Conservation (phyloP, 139 green algal genomes). For the Chlamydomonas schloesseri region DNA sequence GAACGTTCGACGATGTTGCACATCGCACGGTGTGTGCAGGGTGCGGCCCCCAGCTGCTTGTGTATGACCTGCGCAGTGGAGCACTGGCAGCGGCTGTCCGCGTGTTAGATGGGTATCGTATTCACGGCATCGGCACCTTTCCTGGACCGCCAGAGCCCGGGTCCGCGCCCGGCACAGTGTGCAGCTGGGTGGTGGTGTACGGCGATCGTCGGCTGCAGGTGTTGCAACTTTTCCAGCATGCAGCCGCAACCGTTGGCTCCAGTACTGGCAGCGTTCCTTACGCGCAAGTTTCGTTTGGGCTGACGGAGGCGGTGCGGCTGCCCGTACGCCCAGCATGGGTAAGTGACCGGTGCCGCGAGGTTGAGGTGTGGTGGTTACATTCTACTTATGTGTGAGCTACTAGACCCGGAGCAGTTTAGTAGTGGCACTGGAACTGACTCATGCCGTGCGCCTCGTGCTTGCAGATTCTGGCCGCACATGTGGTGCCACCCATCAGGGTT, state of each 20-base stretch:
- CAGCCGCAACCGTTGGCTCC: neutral
- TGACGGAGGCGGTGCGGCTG: neutral
- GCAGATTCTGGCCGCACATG: slow-evolving; percentile 1
- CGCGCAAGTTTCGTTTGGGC: neutral
- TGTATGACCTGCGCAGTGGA: neutral
- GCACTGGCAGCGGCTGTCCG: neutral
- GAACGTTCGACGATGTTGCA: too few relatives aligned
- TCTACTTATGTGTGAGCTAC: too few relatives aligned
- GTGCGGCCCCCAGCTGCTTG: slow-evolving; percentile 7
- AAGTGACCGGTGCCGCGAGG: too few relatives aligned
- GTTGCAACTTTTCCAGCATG: neutral
- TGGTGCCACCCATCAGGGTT: too few relatives aligned
- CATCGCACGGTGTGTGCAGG: slow-evolving; percentile 7
- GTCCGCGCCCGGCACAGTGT: neutral
- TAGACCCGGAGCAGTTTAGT: too few relatives aligned
- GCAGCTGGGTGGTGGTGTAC: slow-evolving; percentile 14
- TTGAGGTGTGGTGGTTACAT: too few relatives aligned
- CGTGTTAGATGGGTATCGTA: neutral
- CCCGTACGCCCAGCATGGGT: slow-evolving; percentile 12
- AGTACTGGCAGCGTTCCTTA: neutral
- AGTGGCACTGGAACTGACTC: too few relatives aligned
- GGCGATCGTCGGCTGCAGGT: slow-evolving; percentile 29
- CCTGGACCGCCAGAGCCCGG: neutral
- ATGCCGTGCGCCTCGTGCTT: too few relatives aligned
- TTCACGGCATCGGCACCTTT: neutral